A percentile compares a stretch with the other conserved stretches of the same genome.
Evolutionary conservation across 768 basidiomycete genomes (phyloP).

Genomic region (Collybiopsis confluens): DNA sequence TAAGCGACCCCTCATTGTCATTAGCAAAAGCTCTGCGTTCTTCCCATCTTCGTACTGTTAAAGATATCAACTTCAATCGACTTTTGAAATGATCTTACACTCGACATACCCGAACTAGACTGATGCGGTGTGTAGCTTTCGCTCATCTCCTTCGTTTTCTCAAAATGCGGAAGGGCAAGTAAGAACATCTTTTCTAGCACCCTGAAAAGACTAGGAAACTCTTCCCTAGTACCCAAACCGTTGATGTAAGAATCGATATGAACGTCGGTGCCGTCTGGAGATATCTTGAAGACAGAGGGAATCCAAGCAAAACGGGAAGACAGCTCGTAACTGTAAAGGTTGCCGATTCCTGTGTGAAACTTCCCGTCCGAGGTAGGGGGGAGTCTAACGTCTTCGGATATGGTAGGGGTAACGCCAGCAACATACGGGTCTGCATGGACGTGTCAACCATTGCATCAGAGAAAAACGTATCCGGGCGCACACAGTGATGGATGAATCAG

Average conservation of each 20-base stretch:
- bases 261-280: constrained; percentile 11
- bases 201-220: constrained; percentile 9
- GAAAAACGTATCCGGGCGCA: neutral
- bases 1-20: neutral
- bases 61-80: too few relatives aligned
- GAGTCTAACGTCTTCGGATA: neutral
- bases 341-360: neutral
- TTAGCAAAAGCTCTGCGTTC: neutral
- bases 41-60: constrained; percentile 3
- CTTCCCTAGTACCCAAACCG: constrained; percentile 14
- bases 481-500: constrained; percentile 16
- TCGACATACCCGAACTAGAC: neutral
- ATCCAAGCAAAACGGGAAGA: constrained; percentile 13
- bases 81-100: too few relatives aligned
- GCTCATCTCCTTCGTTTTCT: too few relatives aligned
- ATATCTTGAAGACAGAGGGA: constrained; percentile 12
- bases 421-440: constrained; percentile 11
- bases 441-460: neutral
- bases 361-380: neutral
- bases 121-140: neutral
- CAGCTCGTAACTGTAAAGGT: neutral
- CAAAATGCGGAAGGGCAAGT: constrained; percentile 12
- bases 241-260: constrained; percentile 16
- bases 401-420: neutral
- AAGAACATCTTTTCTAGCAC: constrained; percentile 16